phyloP scores from a whole-genome alignment of 257 asterid species.

The Echites panduratus region DNA sequence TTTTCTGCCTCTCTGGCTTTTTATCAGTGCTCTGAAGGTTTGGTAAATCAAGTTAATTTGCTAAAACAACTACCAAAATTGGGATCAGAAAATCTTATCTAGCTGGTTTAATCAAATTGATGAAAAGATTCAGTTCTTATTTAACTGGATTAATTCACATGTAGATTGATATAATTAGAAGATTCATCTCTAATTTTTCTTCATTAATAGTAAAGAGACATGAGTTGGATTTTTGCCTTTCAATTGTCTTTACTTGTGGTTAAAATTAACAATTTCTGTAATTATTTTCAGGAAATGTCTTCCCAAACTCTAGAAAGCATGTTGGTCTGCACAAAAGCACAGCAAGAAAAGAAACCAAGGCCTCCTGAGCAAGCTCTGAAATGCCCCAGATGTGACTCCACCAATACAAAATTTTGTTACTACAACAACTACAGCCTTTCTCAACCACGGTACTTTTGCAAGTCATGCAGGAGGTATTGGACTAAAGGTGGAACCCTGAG shows the following conservation, averaged over 20 bases:
- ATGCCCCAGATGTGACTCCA: constrained; percentile 92
- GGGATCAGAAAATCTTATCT: background rate
- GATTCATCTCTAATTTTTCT: background rate
- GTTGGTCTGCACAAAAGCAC: constrained; percentile 53
- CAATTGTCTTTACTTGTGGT: background rate
- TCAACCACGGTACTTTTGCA: constrained; percentile 93
- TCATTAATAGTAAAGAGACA: too few species aligned
- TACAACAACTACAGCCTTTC: constrained; percentile 95
- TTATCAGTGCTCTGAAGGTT: too few species aligned
- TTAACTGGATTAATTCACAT: background rate
- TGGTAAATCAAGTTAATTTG: too few species aligned
- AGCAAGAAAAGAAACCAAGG: constrained; percentile 67
- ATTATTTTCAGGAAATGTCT: constrained; percentile 50
- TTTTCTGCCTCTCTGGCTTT: too few species aligned
- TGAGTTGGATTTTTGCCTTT: background rate
- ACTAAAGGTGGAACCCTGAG: constrained; percentile 91
- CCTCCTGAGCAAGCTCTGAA: constrained; percentile 61
- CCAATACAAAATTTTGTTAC: constrained; percentile 91
- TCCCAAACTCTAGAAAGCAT: constrained; percentile 80
- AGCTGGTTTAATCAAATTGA: background rate
- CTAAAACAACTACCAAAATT: too few species aligned
- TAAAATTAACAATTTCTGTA: background rate
- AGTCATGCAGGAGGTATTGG: constrained; percentile 94
- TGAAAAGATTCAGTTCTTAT: background rate
- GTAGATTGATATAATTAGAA: background rate